Conservation (phyloP, 768 basidiomycete genomes). For the Glaciozyma martinii region DNA sequence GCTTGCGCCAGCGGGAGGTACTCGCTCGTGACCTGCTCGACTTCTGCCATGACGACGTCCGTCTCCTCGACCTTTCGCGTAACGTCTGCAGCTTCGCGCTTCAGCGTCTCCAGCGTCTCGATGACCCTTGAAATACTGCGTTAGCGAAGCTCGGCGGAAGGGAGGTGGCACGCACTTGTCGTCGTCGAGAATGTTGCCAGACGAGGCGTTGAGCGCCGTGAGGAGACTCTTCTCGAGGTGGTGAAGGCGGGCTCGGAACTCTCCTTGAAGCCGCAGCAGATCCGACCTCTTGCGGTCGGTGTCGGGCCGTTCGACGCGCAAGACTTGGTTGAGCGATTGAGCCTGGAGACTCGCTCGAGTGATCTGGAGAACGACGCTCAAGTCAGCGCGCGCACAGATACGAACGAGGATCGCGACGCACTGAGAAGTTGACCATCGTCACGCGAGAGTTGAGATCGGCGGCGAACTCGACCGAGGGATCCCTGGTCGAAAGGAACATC, state of each 20-base stretch:
- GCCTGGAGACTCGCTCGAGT: constrained; percentile 96
- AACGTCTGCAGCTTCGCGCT: constrained; percentile 91
- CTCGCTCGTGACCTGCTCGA: constrained; percentile 88
- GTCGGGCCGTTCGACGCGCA: constrained; percentile 93
- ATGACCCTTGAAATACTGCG: constrained; percentile 51
- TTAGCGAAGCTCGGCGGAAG: constrained; percentile 10
- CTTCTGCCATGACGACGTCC: constrained; percentile 88
- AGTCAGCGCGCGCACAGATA: constrained; percentile 44
- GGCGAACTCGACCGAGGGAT: constrained; percentile 94
- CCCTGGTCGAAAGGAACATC: constrained; percentile 95
- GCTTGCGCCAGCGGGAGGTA: constrained; percentile 91
- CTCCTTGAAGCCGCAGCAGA: constrained; percentile 95
- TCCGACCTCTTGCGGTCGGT: constrained; percentile 92
- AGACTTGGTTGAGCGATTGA: constrained; percentile 91
- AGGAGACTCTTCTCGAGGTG: constrained; percentile 86
- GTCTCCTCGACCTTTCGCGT: constrained; percentile 94
- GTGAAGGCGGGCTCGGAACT: constrained; percentile 84
- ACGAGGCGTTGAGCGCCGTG: constrained; percentile 91
- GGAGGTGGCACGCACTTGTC: constrained; percentile 52
- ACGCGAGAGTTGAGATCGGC: constrained; percentile 92
- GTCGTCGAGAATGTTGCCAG: constrained; percentile 94
- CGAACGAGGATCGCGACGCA: not conserved
- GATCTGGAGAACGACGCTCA: constrained; percentile 97
- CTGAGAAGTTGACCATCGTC: constrained; percentile 36
- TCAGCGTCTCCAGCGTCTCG: constrained; percentile 86